Evolutionary conservation across 306 rosid genomes (phyloP).

Genomic region (Luffa acutangula): DNA sequence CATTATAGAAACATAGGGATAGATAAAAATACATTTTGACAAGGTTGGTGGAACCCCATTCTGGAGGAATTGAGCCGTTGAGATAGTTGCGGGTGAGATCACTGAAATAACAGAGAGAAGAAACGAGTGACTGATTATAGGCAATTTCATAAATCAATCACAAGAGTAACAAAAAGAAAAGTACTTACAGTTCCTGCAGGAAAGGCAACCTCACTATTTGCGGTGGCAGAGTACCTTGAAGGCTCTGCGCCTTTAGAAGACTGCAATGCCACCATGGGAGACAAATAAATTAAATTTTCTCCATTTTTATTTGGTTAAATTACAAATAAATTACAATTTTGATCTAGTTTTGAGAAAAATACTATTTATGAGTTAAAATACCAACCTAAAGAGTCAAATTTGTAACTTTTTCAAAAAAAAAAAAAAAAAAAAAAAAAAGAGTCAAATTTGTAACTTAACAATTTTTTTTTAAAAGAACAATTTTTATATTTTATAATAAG

Average conservation of each 20-base stretch:
- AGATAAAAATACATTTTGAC: constrained; percentile 8
- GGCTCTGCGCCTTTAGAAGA: constrained; percentile 29
- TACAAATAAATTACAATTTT: too few species aligned
- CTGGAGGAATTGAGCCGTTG: constrained; percentile 23
- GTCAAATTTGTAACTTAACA: too few species aligned
- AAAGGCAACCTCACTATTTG: constrained; percentile 30
- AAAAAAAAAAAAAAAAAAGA: too few species aligned
- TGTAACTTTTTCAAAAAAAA: too few species aligned
- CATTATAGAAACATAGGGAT: neutral
- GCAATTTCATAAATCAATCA: neutral
- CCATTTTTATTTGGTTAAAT: too few species aligned
- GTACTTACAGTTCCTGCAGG: constrained; percentile 44
- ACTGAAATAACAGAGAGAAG: constrained; percentile 4
- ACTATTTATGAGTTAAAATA: too few species aligned
- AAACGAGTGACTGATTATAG: neutral
- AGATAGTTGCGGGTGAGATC: constrained; percentile 33
- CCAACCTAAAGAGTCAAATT: too few species aligned
- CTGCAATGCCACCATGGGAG: constrained; percentile 15
- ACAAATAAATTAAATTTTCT: neutral
- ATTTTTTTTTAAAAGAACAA: too few species aligned
- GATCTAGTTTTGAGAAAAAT: too few species aligned
- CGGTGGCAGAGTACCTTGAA: constrained; percentile 44
- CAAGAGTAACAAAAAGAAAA: neutral
- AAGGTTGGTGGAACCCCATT: constrained; percentile 18
- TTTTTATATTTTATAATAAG: too few species aligned